Percentiles rank a stretch among this genome's conserved stretches.
Evolutionary conservation across 1,284 basidiomycete species (phyloP).

Genomic region (Schizophyllum amplum): DNA sequence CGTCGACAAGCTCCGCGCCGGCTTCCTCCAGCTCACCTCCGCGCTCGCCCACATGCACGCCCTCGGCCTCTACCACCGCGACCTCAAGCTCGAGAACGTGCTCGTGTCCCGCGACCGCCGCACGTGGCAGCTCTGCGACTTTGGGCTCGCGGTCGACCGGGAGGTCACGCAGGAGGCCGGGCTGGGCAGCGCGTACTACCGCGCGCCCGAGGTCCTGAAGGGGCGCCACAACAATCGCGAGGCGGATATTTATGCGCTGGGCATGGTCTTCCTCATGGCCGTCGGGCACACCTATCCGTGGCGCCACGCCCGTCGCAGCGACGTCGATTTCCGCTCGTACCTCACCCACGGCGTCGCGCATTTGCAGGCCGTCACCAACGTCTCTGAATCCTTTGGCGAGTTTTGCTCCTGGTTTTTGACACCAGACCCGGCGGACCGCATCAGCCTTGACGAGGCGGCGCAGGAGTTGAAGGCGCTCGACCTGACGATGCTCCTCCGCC

Average conservation of each 20-base stretch:
- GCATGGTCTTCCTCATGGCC: background rate
- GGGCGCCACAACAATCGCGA: background rate
- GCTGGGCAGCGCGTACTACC: background rate
- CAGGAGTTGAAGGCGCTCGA: no score
- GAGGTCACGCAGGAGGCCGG: background rate
- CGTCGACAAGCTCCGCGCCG: constrained; percentile 27
- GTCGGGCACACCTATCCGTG: background rate
- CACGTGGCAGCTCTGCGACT: constrained; percentile 55
- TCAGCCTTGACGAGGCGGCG: background rate
- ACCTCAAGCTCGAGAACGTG: constrained; percentile 71
- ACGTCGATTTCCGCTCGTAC: no score
- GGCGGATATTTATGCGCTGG: background rate
- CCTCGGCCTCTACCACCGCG: constrained; percentile 60
- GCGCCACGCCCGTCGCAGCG: no score
- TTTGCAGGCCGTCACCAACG: no score
- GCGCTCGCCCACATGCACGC: constrained; percentile 48
- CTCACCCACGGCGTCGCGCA: no score
- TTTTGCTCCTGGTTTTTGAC: no score
- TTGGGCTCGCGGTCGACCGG: constrained; percentile 47
- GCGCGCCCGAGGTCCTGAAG: background rate
- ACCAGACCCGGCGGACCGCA: background rate
- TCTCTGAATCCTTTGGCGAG: no score
- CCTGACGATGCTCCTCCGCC: no score
- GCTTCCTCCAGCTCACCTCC: constrained; percentile 53
- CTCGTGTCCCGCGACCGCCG: constrained; percentile 40